These are phyloP conservation scores for Penicillium soppii DNA, from an alignment of 495 filamentous ascomycete species.

Conservation along the genomic window DNA sequence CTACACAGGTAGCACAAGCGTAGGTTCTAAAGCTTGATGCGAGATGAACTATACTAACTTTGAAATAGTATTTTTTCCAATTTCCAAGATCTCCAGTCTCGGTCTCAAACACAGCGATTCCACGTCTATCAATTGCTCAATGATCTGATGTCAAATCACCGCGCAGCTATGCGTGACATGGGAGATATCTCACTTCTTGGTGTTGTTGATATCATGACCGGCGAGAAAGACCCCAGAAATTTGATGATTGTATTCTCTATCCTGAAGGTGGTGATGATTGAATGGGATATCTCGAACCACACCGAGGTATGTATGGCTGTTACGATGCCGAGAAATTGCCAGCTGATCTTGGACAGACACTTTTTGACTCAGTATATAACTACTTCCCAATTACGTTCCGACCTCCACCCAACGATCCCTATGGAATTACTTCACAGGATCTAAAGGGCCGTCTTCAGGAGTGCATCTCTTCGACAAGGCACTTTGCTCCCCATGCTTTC, in stretches of 20 bases:
- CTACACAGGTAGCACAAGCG: constrained; percentile 47
- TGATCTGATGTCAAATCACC: constrained; percentile 62
- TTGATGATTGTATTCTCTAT: constrained; percentile 78
- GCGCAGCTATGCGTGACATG: constrained; percentile 56
- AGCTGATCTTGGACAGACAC: constrained; percentile 43
- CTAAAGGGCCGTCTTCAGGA: constrained; percentile 67
- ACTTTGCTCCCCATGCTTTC: constrained; percentile 68
- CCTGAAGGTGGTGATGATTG: constrained; percentile 67
- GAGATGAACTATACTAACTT: constrained; percentile 12
- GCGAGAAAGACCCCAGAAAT: constrained; percentile 76
- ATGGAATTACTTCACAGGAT: constrained; percentile 72
- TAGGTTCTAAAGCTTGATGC: constrained; percentile 28
- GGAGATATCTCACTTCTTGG: constrained; percentile 59
- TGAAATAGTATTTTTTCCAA: constrained; percentile 45
- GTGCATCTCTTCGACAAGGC: constrained; percentile 66
- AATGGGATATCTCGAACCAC: constrained; percentile 66
- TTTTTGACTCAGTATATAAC: constrained; percentile 75
- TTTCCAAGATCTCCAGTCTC: constrained; percentile 59
- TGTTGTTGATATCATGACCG: constrained; percentile 67
- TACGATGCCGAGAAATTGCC: constrained; percentile 51
- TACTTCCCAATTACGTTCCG: constrained; percentile 80
- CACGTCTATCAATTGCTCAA: constrained; percentile 64
- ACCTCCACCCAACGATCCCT: constrained; percentile 73
- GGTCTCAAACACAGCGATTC: constrained; percentile 62
- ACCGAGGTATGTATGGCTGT: constrained; percentile 51